These are phyloP conservation scores for Pseudocercospora eumusae DNA, from an alignment of 2,329 filamentous ascomycete genomes.

Conservation along the genomic window DNA sequence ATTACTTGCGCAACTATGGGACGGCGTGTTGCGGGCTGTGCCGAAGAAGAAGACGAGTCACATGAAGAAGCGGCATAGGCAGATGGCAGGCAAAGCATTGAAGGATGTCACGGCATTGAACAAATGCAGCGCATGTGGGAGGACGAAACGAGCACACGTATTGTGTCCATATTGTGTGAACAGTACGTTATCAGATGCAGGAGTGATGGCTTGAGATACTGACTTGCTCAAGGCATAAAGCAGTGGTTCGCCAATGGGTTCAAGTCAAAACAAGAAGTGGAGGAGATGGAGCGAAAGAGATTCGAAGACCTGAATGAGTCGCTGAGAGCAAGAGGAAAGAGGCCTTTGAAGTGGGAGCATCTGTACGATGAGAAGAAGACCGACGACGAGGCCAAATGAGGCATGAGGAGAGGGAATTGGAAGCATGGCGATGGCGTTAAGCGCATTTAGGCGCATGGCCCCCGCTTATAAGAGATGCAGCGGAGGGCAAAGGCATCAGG, in stretches of 20 bases:
- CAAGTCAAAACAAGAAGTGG: constrained; percentile 33
- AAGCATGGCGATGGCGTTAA: constrained; percentile 9
- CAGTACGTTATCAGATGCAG: constrained; percentile 57
- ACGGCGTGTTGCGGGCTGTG: constrained; percentile 85
- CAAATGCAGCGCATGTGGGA: constrained; percentile 85
- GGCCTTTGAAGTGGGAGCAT: constrained; percentile 29
- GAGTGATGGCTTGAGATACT: not conserved
- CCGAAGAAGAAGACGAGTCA: constrained; percentile 99
- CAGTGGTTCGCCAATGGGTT: constrained; percentile 42
- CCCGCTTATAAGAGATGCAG: not conserved
- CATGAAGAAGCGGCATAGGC: constrained; percentile 88
- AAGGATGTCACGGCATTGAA: constrained; percentile 87
- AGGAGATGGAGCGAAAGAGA: constrained; percentile 26
- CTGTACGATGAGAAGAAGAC: constrained; percentile 30
- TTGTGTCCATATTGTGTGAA: constrained; percentile 84
- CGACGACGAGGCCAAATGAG: constrained; percentile 14
- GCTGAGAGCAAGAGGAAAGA: constrained; percentile 28
- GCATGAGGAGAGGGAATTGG: not conserved
- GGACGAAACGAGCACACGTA: constrained; percentile 82
- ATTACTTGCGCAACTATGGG: constrained; percentile 83
- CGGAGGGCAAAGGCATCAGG: too few relatives aligned
- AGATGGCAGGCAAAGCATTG: constrained; percentile 92
- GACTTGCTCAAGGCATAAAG: constrained; percentile 35
- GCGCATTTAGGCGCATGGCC: not conserved
- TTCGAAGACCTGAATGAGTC: constrained; percentile 34